Evolutionary conservation across 805 yeast species (phyloP), one percentile per base, ranked within the genome.

Genomic region (Yamadazyma paraphyllophila): DNA sequence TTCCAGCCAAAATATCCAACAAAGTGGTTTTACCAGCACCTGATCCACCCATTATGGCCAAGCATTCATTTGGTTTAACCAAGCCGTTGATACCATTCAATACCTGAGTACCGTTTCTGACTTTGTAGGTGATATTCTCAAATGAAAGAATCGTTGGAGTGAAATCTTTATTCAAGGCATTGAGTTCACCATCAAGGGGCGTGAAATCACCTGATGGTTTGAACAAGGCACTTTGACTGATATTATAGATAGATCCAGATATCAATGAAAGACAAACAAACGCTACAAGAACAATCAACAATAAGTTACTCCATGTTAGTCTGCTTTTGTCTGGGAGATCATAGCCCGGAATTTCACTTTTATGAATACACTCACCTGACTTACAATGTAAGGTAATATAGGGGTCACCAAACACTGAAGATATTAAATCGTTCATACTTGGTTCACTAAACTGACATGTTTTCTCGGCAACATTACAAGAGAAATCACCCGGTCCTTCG

Each of bases 21-120:
- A 94, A 67, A 0, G 99, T 92, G 0, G 99, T 92, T 61, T 94
- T 94, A 43, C 99, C 99, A 11, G 99, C 98, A 41, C 99, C 99
- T 0, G 97, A 91, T 1, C 97, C 97, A 36, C 99, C 99, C 96
- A 94, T 88, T 35, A 94, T 89, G 0, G 99, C 98, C 61, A 90
- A 63, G 50, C 96, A 85, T 61, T 90, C 90, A 32, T 97, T 85
- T 2, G 97, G 96, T 42, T 80, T 80, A 2, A 83, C 96, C 11
- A 81, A 55, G 8, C 99, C 99, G 54, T 79, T 81, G 0, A 88
- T 75, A 25, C 76, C 71, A 10, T 77, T 73, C 47, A 94, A 73
- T 3, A 94, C 82, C 13, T 65, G 66, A 17, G 69, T 76, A 9
- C 80, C 78, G 20, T 55, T 61, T 7, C 53, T 55, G 0, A 82